These are phyloP conservation scores for Pseudogymnoascus verrucosus DNA, from an alignment of 2,329 filamentous ascomycete genomes.

Conservation along the genomic window DNA sequence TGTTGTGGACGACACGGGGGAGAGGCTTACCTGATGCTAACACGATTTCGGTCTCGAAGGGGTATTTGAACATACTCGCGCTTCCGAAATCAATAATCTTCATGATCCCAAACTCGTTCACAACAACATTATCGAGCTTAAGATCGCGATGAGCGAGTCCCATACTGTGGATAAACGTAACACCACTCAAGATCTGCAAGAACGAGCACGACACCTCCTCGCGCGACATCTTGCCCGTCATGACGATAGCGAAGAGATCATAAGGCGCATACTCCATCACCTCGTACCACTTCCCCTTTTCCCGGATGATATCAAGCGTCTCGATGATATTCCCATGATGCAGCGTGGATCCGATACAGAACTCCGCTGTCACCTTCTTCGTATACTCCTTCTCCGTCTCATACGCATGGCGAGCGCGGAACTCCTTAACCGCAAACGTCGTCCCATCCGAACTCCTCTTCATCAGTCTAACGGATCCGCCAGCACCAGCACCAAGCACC, in stretches of 20 bases:
- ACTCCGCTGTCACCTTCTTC: conserved; percentile 96
- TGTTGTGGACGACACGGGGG: conserved; percentile 9
- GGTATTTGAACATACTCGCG: conserved; percentile 93
- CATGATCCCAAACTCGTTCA: conserved; percentile 95
- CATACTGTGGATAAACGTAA: conserved; percentile 91
- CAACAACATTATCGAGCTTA: conserved; percentile 96
- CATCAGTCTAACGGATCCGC: conserved; percentile 89
- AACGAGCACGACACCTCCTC: conserved; percentile 89
- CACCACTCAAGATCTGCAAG: conserved; percentile 87
- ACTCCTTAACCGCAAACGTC: conserved; percentile 97
- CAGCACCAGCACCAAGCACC: conserved; percentile 86
- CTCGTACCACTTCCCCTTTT: conserved; percentile 92
- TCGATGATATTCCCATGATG: conserved; percentile 99
- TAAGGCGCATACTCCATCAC: conserved; percentile 98
- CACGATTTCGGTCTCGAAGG: conserved; percentile 85
- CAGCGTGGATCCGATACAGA: conserved; percentile 92
- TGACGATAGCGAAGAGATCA: conserved; percentile 95
- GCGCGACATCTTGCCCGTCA: conserved; percentile 94
- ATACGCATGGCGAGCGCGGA: conserved; percentile 82
- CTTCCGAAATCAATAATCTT: conserved; percentile 99
- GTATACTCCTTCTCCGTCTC: conserved; percentile 93
- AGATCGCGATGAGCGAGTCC: conserved; percentile 90
- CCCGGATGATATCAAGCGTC: conserved; percentile 90
- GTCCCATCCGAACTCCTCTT: conserved; percentile 86
- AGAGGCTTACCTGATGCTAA: conserved; percentile 64